phyloP scores from a whole-genome alignment of 805 yeast species.

The Kodamaea restingae region DNA sequence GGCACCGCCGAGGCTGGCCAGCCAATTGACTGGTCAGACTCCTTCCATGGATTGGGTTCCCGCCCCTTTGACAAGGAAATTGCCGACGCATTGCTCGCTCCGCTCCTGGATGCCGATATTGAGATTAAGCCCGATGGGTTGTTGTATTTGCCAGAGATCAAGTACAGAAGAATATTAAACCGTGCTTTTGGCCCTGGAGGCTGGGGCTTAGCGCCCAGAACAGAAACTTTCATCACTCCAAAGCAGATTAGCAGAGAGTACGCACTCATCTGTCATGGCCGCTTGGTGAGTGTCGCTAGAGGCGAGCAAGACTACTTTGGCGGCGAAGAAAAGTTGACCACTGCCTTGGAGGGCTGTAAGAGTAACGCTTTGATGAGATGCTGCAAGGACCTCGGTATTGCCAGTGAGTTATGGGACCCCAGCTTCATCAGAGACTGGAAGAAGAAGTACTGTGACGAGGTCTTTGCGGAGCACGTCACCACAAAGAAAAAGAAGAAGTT shows the following conservation, averaged over 20 bases:
- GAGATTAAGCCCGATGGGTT: constrained; percentile 96
- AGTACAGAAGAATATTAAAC: constrained; percentile 85
- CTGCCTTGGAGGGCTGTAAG: constrained; percentile 96
- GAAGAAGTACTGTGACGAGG: constrained; percentile 60
- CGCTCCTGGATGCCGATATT: constrained; percentile 66
- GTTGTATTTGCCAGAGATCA: constrained; percentile 89
- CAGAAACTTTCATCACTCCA: constrained; percentile 74
- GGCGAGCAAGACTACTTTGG: constrained; percentile 93
- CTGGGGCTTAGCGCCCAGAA: constrained; percentile 95
- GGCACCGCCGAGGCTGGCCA: constrained; percentile 10
- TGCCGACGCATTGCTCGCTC: constrained; percentile 56
- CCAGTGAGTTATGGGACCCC: constrained; percentile 98
- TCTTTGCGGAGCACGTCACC: constrained; percentile 77
- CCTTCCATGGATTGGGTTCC: constrained; percentile 81
- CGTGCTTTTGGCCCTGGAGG: constrained; percentile 97
- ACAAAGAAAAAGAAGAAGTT: constrained; percentile 84
- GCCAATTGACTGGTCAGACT: constrained; percentile 72
- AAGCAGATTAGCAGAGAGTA: constrained; percentile 83
- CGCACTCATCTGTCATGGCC: constrained; percentile 80
- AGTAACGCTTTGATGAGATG: constrained; percentile 97
- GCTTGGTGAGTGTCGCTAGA: constrained; percentile 85
- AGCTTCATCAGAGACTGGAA: constrained; percentile 57
- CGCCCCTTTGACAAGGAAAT: constrained; percentile 66
- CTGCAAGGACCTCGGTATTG: constrained; percentile 95
- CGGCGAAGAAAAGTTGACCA: constrained; percentile 78